Percentiles rank a stretch among this genome's conserved stretches.
phyloP scores from a whole-genome alignment of 106 monocot species.

The Xerophyta viscosa region DNA sequence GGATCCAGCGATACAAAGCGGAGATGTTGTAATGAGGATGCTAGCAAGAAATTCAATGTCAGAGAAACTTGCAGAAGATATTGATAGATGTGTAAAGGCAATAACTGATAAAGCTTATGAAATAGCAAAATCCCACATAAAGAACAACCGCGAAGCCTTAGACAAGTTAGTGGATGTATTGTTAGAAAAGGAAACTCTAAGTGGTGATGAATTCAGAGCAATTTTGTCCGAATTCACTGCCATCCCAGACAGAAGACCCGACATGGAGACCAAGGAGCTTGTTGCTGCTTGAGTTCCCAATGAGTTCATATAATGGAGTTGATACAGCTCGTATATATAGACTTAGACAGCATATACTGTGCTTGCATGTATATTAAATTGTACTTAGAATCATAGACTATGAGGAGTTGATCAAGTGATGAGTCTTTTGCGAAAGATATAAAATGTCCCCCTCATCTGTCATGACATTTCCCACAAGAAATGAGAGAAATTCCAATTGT shows the following conservation, averaged over 20 bases:
- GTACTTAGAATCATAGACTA: no score
- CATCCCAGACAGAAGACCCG: not conserved
- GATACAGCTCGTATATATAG: no score
- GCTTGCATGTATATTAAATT: no score
- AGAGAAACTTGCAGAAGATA: constrained; percentile 44
- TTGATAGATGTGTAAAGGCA: constrained; percentile 31
- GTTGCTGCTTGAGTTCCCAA: constrained; percentile 24
- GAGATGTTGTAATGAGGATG: constrained; percentile 39
- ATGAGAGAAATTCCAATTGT: no score
- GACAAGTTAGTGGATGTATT: constrained; percentile 36
- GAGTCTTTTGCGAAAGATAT: no score
- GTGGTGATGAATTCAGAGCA: constrained; percentile 40
- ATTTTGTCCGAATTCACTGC: constrained; percentile 30
- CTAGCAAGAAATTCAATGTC: constrained; percentile 49
- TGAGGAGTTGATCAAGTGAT: no score
- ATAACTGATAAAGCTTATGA: constrained; percentile 35
- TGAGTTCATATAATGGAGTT: no score
- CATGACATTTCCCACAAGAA: no score
- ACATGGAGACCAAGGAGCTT: constrained; percentile 12
- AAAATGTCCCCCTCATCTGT: no score
- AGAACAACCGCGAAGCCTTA: constrained; percentile 29
- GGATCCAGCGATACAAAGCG: constrained; percentile 36
- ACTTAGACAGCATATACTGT: no score
- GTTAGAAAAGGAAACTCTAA: constrained; percentile 38
- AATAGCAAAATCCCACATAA: constrained; percentile 39